Evolutionary conservation across 1,284 basidiomycete species (phyloP).

Genomic region (Cutaneotrichosporon cutaneum): DNA sequence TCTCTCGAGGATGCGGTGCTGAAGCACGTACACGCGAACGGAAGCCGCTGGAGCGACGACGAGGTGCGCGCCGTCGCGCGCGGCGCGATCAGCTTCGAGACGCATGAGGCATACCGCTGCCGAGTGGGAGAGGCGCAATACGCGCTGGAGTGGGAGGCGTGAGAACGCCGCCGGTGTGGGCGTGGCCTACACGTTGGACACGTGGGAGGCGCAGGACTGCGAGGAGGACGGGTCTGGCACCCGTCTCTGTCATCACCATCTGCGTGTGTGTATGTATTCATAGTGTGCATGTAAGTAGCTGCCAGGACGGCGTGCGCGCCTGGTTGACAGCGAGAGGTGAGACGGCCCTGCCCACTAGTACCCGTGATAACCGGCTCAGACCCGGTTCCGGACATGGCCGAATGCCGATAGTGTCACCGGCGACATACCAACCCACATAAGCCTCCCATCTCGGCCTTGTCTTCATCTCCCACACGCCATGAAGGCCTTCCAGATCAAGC

Average conservation of each 20-base stretch:
- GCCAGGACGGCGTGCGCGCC: too few relatives aligned
- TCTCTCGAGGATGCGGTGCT: not conserved
- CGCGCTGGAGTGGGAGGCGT: not conserved
- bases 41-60: slow-evolving; percentile 3
- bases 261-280: too few relatives aligned
- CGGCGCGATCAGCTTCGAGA: not conserved
- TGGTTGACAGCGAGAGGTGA: too few relatives aligned
- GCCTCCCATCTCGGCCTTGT: not conserved
- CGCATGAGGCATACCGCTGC: not conserved
- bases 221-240: too few relatives aligned
- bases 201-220: too few relatives aligned
- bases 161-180: too few relatives aligned
- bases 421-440: not conserved
- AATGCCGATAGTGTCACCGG: not conserved
- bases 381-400: not conserved
- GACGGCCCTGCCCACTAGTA: not conserved
- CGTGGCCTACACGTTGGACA: too few relatives aligned
- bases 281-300: too few relatives aligned
- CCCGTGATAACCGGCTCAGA: not conserved
- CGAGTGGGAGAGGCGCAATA: not conserved
- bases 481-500: slow-evolving; percentile 73
- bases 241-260: too few relatives aligned
- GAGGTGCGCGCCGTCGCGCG: not conserved
- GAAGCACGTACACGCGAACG: not conserved
- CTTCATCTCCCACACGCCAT: slow-evolving; percentile 55